These are phyloP conservation scores for Arthrobotrys iridis DNA, from an alignment of 2,329 filamentous ascomycete species.

Conservation along the genomic window DNA sequence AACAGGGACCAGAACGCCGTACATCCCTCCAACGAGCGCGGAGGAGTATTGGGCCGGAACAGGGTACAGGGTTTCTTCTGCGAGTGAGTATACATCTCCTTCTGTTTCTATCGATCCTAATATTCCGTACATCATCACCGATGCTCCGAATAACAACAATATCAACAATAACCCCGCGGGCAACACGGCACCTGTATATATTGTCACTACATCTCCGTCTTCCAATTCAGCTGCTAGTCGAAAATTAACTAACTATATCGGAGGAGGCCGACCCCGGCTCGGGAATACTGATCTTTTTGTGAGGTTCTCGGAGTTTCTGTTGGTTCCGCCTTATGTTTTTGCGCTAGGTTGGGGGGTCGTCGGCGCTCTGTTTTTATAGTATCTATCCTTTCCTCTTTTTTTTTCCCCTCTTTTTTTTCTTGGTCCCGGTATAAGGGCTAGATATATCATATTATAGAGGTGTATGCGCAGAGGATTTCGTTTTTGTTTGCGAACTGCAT, in stretches of 20 bases:
- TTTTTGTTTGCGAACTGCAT: no score
- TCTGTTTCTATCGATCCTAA: constrained; percentile 33
- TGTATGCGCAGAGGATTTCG: no score
- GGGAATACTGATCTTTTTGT: constrained; percentile 22
- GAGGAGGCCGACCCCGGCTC: constrained; percentile 47
- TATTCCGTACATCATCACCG: constrained; percentile 45
- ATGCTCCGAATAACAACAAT: constrained; percentile 15
- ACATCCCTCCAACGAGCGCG: constrained; percentile 69
- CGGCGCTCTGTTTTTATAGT: constrained; percentile 45
- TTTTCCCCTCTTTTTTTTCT: background rate
- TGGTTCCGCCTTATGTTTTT: constrained; percentile 32
- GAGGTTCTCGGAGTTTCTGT: constrained; percentile 35
- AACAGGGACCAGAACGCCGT: constrained; percentile 58
- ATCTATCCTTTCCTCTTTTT: background rate
- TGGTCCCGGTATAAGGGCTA: background rate
- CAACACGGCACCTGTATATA: constrained; percentile 57
- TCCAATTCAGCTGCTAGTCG: constrained; percentile 45
- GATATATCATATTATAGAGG: background rate
- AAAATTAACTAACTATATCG: constrained; percentile 37
- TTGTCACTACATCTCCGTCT: constrained; percentile 58
- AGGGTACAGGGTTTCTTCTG: constrained; percentile 52
- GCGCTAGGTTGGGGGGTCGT: constrained; percentile 42
- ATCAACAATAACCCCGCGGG: constrained; percentile 46
- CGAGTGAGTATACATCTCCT: constrained; percentile 42
- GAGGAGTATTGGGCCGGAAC: constrained; percentile 50